A percentile compares a stretch with the other conserved stretches of the same genome.
These are phyloP conservation scores for Fusarium hostae DNA, from an alignment of 2,329 filamentous ascomycete species.

Conservation along the genomic window DNA sequence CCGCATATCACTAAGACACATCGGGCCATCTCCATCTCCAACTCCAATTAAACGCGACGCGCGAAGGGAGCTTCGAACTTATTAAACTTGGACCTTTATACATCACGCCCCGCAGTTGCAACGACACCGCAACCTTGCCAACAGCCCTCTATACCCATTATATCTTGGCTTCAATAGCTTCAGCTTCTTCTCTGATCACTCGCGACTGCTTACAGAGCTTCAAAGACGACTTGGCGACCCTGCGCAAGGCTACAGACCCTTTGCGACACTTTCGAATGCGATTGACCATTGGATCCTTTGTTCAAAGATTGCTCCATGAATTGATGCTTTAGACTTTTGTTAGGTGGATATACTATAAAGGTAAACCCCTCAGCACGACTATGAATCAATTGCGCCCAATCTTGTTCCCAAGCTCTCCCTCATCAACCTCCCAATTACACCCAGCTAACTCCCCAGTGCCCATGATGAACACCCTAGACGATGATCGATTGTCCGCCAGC, in stretches of 20 bases:
- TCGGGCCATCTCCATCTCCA: neutral
- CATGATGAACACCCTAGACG: conserved; percentile 36
- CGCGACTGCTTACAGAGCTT: conserved; percentile 9
- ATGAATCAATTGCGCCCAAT: neutral
- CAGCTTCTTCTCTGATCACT: neutral
- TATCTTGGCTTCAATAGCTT: neutral
- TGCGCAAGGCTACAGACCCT: neutral
- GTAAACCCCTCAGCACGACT: neutral
- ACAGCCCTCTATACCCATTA: neutral
- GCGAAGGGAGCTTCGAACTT: conserved; percentile 17
- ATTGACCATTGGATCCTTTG: neutral
- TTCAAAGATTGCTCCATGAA: neutral
- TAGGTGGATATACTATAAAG: neutral
- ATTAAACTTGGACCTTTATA: conserved; percentile 25
- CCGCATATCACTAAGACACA: conserved; percentile 1
- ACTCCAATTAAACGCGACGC: conserved; percentile 25
- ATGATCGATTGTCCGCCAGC: conserved; percentile 42
- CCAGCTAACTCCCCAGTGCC: neutral
- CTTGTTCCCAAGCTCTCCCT: neutral
- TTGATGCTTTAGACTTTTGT: neutral
- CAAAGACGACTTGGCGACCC: neutral
- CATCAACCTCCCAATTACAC: neutral
- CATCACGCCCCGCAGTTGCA: conserved; percentile 19
- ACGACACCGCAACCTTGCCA: neutral
- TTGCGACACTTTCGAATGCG: conserved; percentile 13